Evolutionary conservation across 805 yeast species (phyloP).

Genomic region (Candida gorgasii): DNA sequence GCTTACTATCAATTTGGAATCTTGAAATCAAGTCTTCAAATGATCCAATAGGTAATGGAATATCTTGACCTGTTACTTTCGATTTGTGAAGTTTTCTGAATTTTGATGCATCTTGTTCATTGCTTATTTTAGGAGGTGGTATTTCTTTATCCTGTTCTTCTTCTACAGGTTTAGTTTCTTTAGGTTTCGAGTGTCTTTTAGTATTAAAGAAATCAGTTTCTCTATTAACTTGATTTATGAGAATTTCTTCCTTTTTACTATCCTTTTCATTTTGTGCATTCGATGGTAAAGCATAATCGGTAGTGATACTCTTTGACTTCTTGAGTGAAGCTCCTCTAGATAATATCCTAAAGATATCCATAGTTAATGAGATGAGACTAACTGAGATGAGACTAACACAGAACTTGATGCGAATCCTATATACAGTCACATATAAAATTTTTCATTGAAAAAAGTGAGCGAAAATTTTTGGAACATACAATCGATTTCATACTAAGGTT

Average conservation of each 20-base stretch:
- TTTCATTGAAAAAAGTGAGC: conserved; percentile 8
- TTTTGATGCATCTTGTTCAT: conserved; percentile 57
- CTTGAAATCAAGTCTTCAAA: conserved; percentile 77
- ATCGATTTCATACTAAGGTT: not conserved
- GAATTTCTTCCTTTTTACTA: conserved; percentile 37
- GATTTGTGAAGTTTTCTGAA: conserved; percentile 62
- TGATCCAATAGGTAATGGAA: conserved; percentile 89
- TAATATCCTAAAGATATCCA: conserved; percentile 89
- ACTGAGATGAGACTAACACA: not conserved
- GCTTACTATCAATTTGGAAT: conserved; percentile 59
- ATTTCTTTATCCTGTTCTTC: conserved; percentile 22
- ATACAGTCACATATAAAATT: conserved; percentile 9
- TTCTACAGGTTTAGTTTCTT: conserved; percentile 17
- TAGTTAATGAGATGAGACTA: conserved; percentile 23
- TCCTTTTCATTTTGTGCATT: conserved; percentile 23
- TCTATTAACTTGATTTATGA: conserved; percentile 55
- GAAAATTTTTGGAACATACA: conserved; percentile 3
- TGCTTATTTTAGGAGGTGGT: conserved; percentile 48
- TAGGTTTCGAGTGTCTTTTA: conserved; percentile 35
- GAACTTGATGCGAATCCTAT: not conserved
- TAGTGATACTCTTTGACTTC: conserved; percentile 48
- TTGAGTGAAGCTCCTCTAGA: conserved; percentile 83
- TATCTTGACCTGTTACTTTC: conserved; percentile 79
- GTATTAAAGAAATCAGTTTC: conserved; percentile 85
- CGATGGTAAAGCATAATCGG: conserved; percentile 41